Evolutionary conservation across 2,329 filamentous ascomycete species (phyloP).

Genomic region (Colletotrichum camelliae): DNA sequence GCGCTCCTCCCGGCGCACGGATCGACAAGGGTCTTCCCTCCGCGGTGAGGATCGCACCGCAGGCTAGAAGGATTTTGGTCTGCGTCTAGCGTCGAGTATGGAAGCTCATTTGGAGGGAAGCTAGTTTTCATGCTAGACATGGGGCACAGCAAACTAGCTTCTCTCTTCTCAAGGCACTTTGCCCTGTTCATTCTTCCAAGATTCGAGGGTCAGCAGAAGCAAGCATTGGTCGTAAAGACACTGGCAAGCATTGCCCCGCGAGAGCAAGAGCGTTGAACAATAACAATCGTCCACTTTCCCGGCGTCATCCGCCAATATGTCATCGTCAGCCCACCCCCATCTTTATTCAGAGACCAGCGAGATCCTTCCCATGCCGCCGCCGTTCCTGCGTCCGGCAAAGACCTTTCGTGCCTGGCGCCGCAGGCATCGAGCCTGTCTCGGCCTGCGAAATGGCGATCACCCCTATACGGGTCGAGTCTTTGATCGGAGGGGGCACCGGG

Average conservation of each 20-base stretch:
- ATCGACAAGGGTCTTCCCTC: background rate
- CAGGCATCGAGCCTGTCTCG: constrained; percentile 9
- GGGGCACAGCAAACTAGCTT: background rate
- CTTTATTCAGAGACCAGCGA: background rate
- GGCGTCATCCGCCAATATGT: background rate
- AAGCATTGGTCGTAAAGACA: background rate
- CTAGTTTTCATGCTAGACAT: background rate
- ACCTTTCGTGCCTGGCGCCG: constrained; percentile 3
- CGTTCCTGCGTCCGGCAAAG: background rate
- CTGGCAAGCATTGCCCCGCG: background rate
- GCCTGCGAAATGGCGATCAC: constrained; percentile 6
- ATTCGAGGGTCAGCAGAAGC: background rate
- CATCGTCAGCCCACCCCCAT: background rate
- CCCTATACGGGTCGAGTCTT: background rate
- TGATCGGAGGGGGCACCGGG: background rate
- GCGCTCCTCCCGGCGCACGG: constrained; percentile 8
- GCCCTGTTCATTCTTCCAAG: background rate
- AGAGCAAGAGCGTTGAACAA: background rate
- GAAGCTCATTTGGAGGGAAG: background rate
- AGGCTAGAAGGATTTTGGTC: constrained; percentile 2
- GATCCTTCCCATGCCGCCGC: background rate
- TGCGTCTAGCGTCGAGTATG: background rate
- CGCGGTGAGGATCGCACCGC: background rate
- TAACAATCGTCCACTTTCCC: background rate
- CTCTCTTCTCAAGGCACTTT: background rate